These are phyloP conservation scores for Alternaria infectoria DNA, from an alignment of 2,329 filamentous ascomycete species.

Conservation along the genomic window DNA sequence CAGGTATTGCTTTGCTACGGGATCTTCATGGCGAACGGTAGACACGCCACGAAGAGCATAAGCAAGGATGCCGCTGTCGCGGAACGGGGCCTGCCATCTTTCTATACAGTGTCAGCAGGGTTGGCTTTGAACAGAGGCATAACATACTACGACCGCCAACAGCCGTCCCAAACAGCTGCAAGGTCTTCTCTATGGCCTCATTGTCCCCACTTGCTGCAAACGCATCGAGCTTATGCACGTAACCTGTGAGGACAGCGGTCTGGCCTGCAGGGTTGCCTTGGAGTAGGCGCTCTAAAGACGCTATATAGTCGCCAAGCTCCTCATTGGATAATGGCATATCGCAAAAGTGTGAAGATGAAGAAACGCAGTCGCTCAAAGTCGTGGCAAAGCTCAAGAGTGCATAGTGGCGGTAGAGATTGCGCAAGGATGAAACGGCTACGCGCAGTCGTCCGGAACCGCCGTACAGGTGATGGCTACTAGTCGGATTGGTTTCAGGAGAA, in stretches of 20 bases:
- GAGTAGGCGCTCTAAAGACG: conserved; percentile 22
- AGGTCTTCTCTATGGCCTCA: conserved; percentile 20
- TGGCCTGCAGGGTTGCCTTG: conserved; percentile 21
- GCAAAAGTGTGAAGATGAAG: conserved; percentile 5
- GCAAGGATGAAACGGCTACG: conserved; percentile 4
- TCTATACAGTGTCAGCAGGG: conserved; percentile 37
- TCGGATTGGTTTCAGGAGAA: not conserved
- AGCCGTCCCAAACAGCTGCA: conserved; percentile 41
- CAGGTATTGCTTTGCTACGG: conserved; percentile 42
- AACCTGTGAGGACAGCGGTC: conserved; percentile 19
- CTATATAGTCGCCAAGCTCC: conserved; percentile 23
- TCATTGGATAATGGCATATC: conserved; percentile 26
- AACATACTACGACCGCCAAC: conserved; percentile 40
- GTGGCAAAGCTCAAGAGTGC: conserved; percentile 14
- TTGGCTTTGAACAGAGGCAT: not conserved
- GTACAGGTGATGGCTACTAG: not conserved
- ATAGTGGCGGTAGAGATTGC: conserved; percentile 9
- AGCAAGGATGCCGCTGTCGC: conserved; percentile 36
- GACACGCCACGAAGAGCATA: conserved; percentile 36
- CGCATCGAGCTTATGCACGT: conserved; percentile 21
- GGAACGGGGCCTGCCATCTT: conserved; percentile 37
- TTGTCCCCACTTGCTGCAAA: conserved; percentile 13
- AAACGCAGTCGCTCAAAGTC: conserved; percentile 6
- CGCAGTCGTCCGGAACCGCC: not conserved
- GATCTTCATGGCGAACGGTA: conserved; percentile 18